Evolutionary conservation across 2,329 filamentous ascomycete genomes (phyloP).

Genomic region (Arthroderma uncinatum): DNA sequence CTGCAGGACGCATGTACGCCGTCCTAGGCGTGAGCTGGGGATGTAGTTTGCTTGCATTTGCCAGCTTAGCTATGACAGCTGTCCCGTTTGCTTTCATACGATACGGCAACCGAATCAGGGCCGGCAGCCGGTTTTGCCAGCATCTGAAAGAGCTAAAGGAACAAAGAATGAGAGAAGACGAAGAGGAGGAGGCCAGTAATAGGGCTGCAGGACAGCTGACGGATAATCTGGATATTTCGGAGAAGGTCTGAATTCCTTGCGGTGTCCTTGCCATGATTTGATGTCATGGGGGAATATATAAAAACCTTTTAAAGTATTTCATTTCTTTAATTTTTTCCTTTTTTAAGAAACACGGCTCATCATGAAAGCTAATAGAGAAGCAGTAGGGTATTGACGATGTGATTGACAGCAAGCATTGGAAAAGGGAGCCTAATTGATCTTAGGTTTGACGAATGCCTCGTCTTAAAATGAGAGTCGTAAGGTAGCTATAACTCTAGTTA

Average conservation of each 20-base stretch:
- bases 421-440: too few species aligned
- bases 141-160: slow-evolving; percentile 21
- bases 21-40: slow-evolving; percentile 35
- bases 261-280: neutral
- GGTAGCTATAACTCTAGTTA: too few species aligned
- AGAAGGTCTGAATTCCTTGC: neutral
- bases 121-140: slow-evolving; percentile 34
- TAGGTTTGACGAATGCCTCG: too few species aligned
- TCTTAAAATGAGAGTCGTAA: too few species aligned
- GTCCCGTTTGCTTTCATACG: slow-evolving; percentile 37
- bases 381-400: neutral
- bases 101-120: slow-evolving; percentile 30
- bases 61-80: slow-evolving; percentile 28
- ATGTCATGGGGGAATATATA: neutral
- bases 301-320: neutral
- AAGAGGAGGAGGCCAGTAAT: slow-evolving; percentile 18
- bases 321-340: neutral
- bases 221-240: neutral
- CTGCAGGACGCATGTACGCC: slow-evolving; percentile 34
- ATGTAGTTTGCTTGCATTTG: slow-evolving; percentile 32
- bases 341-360: too few species aligned
- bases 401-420: neutral
- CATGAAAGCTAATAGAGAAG: neutral
- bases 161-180: slow-evolving; percentile 23
- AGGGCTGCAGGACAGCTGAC: neutral